These are phyloP conservation scores for Tolypocladium paradoxum DNA, from an alignment of 2,329 filamentous ascomycete species.

Conservation along the genomic window DNA sequence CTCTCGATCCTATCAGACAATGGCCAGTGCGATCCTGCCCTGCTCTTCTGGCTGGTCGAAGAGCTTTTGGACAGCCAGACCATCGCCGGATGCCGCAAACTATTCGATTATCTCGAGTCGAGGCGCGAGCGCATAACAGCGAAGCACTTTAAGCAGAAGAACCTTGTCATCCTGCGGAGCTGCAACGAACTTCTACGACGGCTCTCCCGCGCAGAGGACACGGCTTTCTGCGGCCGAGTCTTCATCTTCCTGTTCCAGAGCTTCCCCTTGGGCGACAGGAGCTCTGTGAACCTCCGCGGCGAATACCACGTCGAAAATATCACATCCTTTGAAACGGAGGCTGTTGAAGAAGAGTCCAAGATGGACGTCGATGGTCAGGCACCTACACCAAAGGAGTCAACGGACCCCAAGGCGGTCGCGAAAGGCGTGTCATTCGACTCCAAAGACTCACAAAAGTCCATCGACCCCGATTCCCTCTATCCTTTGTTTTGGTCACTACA, in stretches of 20 bases:
- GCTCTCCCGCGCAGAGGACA: slow-evolving; percentile 91
- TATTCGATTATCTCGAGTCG: slow-evolving; percentile 94
- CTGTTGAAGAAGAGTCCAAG: slow-evolving; percentile 19
- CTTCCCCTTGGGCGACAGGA: slow-evolving; percentile 92
- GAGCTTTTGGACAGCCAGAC: slow-evolving; percentile 94
- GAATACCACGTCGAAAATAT: slow-evolving; percentile 95
- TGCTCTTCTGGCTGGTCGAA: slow-evolving; percentile 85
- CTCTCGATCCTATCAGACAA: slow-evolving; percentile 80
- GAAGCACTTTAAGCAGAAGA: slow-evolving; percentile 70
- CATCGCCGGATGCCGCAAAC: slow-evolving; percentile 77
- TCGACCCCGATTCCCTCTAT: slow-evolving; percentile 67
- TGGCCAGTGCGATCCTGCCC: slow-evolving; percentile 63
- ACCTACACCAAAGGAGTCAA: slow-evolving; percentile 21
- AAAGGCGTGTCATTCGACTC: slow-evolving; percentile 32
- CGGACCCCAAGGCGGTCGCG: slow-evolving; percentile 14
- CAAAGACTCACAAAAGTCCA: slow-evolving; percentile 37
- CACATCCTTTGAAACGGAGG: slow-evolving; percentile 58
- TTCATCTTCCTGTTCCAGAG: slow-evolving; percentile 99
- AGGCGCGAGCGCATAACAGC: slow-evolving; percentile 79
- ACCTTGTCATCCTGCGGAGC: slow-evolving; percentile 78
- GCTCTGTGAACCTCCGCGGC: slow-evolving; percentile 89
- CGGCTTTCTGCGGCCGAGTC: slow-evolving; percentile 91
- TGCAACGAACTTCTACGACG: slow-evolving; percentile 93
- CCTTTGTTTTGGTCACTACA: slow-evolving; percentile 92
- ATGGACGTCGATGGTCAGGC: slow-evolving; percentile 57